Conservation (phyloP, 2,329 filamentous ascomycete species). For the Blastomyces silverae region DNA sequence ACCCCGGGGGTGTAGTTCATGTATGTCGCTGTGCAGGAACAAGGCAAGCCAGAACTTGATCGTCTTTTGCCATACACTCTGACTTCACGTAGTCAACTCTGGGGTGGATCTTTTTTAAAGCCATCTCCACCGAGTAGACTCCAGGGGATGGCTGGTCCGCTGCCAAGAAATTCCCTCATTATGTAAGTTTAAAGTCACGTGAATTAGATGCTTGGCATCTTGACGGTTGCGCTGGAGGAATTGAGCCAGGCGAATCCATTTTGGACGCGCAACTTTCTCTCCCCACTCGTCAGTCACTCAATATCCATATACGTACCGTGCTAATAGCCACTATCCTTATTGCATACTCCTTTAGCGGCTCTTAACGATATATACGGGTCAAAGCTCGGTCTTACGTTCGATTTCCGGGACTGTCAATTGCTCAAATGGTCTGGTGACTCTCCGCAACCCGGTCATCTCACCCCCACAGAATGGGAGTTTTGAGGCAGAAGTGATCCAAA, state of each 20-base stretch:
- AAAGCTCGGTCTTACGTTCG: neutral
- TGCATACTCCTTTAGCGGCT: neutral
- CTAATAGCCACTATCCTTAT: neutral
- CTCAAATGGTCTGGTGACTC: constrained; percentile 7
- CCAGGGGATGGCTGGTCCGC: too few species aligned
- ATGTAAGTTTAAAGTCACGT: neutral
- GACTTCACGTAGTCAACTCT: too few species aligned
- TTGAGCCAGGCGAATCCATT: neutral
- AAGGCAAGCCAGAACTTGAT: too few species aligned
- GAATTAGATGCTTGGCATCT: neutral
- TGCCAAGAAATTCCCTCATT: neutral
- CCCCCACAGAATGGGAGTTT: constrained; percentile 6
- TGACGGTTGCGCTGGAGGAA: too few species aligned
- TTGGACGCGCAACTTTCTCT: neutral
- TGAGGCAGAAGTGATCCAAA: constrained; percentile 8
- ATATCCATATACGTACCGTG: neutral
- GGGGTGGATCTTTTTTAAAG: too few species aligned
- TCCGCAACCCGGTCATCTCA: neutral
- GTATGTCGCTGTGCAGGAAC: too few species aligned
- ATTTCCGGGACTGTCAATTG: neutral
- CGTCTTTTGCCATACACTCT: too few species aligned
- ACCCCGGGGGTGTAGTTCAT: too few species aligned
- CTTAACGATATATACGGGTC: neutral
- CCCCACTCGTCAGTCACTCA: neutral
- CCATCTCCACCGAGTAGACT: too few species aligned